phyloP scores from a whole-genome alignment of 192 early-diverging fungal genomes.

The Coemansia reversa region DNA sequence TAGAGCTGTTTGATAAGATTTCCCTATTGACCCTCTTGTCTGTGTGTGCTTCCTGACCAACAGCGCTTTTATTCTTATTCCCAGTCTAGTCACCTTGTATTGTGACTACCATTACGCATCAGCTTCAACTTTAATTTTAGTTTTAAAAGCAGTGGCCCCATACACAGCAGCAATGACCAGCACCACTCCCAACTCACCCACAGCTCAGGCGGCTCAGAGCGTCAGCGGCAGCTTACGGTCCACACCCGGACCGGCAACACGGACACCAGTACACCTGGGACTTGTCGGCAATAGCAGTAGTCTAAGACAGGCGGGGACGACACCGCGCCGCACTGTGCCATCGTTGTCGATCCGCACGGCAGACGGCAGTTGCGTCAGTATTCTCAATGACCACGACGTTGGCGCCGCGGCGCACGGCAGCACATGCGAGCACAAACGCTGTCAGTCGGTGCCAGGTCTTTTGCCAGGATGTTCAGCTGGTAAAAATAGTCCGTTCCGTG shows the following conservation, averaged over 20 bases:
- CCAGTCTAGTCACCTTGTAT: background rate
- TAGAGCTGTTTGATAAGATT: too few relatives aligned
- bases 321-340: constrained; percentile 12
- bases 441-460: constrained; percentile 34
- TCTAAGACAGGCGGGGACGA: background rate
- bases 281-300: background rate
- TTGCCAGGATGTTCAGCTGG: constrained; percentile 17
- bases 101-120: constrained; percentile 1
- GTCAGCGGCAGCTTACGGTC: constrained; percentile 14
- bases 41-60: constrained; percentile 8
- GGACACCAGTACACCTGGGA: constrained; percentile 21
- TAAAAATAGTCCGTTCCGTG: constrained; percentile 23
- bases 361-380: constrained; percentile 44
- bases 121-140: constrained; percentile 3
- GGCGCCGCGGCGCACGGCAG: constrained; percentile 2
- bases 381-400: constrained; percentile 44
- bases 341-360: constrained; percentile 51
- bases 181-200: constrained; percentile 27
- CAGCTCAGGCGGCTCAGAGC: background rate
- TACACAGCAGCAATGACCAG: constrained; percentile 29
- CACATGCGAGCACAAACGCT: constrained; percentile 33
- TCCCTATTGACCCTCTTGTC: constrained; percentile 3
- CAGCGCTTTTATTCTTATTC: background rate
- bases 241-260: constrained; percentile 24
- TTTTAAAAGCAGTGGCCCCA: background rate